phyloP scores from a whole-genome alignment of 2,329 filamentous ascomycete genomes.

The Aaosphaeria pasadenensis region DNA sequence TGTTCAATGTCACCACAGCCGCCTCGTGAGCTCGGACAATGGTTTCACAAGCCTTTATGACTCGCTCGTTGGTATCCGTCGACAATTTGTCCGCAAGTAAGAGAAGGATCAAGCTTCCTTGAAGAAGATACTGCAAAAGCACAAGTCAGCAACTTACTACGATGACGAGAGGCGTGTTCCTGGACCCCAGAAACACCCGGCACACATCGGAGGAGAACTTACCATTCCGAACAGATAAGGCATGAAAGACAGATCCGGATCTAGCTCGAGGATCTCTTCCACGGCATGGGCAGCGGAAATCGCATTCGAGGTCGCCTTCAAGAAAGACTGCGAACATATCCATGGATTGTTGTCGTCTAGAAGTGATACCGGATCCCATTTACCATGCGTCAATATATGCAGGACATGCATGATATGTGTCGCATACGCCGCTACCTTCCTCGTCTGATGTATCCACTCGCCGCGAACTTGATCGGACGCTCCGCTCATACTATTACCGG shows the following conservation, averaged over 20 bases:
- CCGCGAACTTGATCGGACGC: slow-evolving; percentile 46
- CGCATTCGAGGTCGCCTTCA: slow-evolving; percentile 81
- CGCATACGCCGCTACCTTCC: slow-evolving; percentile 82
- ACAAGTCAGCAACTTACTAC: neutral
- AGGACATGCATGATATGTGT: slow-evolving; percentile 93
- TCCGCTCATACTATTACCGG: slow-evolving; percentile 28
- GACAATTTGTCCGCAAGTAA: slow-evolving; percentile 88
- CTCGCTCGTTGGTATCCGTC: slow-evolving; percentile 75
- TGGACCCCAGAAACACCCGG: neutral
- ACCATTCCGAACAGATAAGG: slow-evolving; percentile 89
- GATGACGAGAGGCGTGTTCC: neutral
- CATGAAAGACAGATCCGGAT: slow-evolving; percentile 91
- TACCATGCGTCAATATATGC: slow-evolving; percentile 82
- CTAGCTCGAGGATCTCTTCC: slow-evolving; percentile 80
- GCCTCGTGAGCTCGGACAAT: slow-evolving; percentile 91
- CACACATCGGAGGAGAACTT: slow-evolving; percentile 27
- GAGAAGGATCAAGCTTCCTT: slow-evolving; percentile 82
- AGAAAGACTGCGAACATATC: slow-evolving; percentile 87
- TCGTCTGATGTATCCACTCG: slow-evolving; percentile 79
- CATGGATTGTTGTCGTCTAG: slow-evolving; percentile 89
- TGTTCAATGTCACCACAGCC: slow-evolving; percentile 92
- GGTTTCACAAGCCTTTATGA: slow-evolving; percentile 86
- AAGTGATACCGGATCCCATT: slow-evolving; percentile 90
- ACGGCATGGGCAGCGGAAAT: slow-evolving; percentile 87
- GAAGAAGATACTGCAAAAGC: slow-evolving; percentile 63